Evolutionary conservation across 2,329 filamentous ascomycete genomes (phyloP).

Genomic region (Thielaviopsis populi): DNA sequence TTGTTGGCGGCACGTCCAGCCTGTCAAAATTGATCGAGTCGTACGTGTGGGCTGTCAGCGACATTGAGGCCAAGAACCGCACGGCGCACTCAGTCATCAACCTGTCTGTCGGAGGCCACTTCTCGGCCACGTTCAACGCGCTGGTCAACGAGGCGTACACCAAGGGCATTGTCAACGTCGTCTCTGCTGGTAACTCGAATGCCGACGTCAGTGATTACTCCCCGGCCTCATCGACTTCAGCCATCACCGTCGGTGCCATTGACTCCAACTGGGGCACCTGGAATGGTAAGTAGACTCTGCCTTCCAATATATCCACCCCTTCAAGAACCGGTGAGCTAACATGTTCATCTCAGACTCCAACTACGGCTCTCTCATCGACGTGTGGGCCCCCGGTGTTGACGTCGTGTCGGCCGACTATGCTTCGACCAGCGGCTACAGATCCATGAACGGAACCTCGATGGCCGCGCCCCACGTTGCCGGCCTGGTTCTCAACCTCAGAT

Average conservation of each 20-base stretch:
- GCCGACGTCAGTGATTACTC: constrained; percentile 16
- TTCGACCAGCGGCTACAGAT: constrained; percentile 24
- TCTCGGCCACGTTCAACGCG: constrained; percentile 15
- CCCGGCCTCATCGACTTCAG: constrained; percentile 20
- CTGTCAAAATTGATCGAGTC: constrained; percentile 23
- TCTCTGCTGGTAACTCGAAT: constrained; percentile 21
- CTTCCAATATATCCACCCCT: background rate
- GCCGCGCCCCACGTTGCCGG: constrained; percentile 21
- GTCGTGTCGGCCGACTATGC: constrained; percentile 31
- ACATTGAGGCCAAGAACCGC: constrained; percentile 22
- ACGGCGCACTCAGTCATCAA: constrained; percentile 27
- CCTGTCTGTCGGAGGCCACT: constrained; percentile 27
- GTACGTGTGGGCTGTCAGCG: constrained; percentile 25
- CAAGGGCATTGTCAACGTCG: constrained; percentile 28
- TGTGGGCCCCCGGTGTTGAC: constrained; percentile 31
- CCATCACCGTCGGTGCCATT: constrained; percentile 22
- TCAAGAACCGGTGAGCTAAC: background rate
- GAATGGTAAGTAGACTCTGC: constrained; percentile 18
- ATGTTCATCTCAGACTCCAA: constrained; percentile 26
- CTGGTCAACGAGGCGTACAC: constrained; percentile 20
- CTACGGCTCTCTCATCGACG: constrained; percentile 30
- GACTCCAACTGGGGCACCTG: constrained; percentile 24
- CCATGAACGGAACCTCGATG: constrained; percentile 38
- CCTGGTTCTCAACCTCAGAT: constrained; percentile 13
- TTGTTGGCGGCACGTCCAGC: constrained; percentile 23